Evolutionary conservation across 208 protist species (phyloP).

Genomic region (Trypanosoma melophagium): DNA sequence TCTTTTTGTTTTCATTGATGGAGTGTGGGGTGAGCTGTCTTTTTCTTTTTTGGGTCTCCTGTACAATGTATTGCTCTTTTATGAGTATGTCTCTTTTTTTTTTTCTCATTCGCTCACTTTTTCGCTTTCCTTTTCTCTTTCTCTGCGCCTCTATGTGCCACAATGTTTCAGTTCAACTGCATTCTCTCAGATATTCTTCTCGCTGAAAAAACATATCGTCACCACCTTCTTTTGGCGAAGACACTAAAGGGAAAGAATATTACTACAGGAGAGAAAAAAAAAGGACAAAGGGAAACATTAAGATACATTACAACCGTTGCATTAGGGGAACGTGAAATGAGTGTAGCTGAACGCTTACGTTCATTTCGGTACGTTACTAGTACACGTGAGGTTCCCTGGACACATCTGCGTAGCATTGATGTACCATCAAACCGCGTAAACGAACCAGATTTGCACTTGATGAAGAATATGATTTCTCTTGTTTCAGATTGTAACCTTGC

Average conservation of each 20-base stretch:
- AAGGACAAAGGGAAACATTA: slow-evolving; percentile 3
- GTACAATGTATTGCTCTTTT: too few species aligned
- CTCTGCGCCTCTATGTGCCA: too few species aligned
- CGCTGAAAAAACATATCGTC: too few species aligned
- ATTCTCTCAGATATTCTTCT: too few species aligned
- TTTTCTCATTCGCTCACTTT: too few species aligned
- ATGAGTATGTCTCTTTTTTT: too few species aligned
- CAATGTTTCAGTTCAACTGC: too few species aligned
- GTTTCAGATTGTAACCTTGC: slow-evolving; percentile 31
- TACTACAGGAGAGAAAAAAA: too few species aligned
- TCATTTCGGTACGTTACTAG: slow-evolving; percentile 42
- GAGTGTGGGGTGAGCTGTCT: neutral
- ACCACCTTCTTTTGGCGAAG: too few species aligned
- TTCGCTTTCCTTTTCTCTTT: too few species aligned
- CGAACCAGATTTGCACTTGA: slow-evolving; percentile 59
- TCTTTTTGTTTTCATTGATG: neutral
- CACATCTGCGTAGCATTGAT: slow-evolving; percentile 50
- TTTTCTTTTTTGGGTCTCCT: too few species aligned
- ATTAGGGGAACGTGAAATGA: slow-evolving; percentile 27
- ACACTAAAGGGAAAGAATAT: too few species aligned
- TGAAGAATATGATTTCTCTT: slow-evolving; percentile 69
- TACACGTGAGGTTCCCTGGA: slow-evolving; percentile 54
- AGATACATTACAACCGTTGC: slow-evolving; percentile 7
- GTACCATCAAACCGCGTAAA: slow-evolving; percentile 41
- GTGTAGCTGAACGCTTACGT: slow-evolving; percentile 45